Evolutionary conservation across 495 filamentous ascomycete species (phyloP).

Genomic region (Penicillium maclennaniae): DNA sequence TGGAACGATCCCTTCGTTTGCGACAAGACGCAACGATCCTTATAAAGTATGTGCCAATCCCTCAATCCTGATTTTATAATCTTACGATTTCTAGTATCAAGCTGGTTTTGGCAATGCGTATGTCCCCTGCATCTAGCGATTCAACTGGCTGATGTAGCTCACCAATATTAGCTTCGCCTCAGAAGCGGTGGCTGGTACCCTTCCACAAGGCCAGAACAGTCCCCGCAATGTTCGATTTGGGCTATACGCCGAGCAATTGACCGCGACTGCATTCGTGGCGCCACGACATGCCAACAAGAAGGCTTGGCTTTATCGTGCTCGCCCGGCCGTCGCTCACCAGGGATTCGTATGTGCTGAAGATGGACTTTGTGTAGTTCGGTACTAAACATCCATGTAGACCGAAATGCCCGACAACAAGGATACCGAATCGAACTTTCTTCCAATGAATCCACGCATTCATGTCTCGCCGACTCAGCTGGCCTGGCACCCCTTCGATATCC

Average conservation of each 20-base stretch:
- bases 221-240: slow-evolving; percentile 46
- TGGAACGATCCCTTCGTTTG: slow-evolving; percentile 45
- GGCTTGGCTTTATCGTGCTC: slow-evolving; percentile 46
- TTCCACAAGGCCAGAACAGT: slow-evolving; percentile 46
- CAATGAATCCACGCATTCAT: slow-evolving; percentile 52
- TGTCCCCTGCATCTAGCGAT: slow-evolving; percentile 22
- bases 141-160: slow-evolving; percentile 27
- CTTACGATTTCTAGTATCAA: slow-evolving; percentile 43
- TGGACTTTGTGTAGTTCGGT: not conserved
- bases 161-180: slow-evolving; percentile 33
- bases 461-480: slow-evolving; percentile 55
- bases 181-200: slow-evolving; percentile 48
- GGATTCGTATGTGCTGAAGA: slow-evolving; percentile 37
- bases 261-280: slow-evolving; percentile 45
- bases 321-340: slow-evolving; percentile 49
- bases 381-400: slow-evolving; percentile 28
- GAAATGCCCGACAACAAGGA: slow-evolving; percentile 45
- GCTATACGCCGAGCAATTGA: slow-evolving; percentile 47
- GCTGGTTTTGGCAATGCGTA: slow-evolving; percentile 52
- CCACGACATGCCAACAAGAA: slow-evolving; percentile 47
- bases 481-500: slow-evolving; percentile 48
- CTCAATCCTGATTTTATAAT: too few species aligned
- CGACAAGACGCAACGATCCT: slow-evolving; percentile 48
- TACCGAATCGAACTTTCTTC: slow-evolving; percentile 45
- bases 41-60: slow-evolving; percentile 37